Evolutionary conservation across 441 rosid species (phyloP).

Genomic region (Lagerstroemia fauriei): DNA sequence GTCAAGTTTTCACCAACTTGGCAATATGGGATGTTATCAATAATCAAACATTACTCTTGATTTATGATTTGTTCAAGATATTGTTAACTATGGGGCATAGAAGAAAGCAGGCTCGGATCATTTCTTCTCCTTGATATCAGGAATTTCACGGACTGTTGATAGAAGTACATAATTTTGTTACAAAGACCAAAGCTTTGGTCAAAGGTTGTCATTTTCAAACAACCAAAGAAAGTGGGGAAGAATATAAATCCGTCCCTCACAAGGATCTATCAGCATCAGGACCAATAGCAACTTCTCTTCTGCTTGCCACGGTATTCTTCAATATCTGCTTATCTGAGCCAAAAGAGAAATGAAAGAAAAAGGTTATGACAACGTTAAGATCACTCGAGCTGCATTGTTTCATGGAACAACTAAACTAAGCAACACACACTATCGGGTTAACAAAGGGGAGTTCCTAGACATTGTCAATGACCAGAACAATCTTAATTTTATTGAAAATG

Average conservation of each 20-base stretch:
- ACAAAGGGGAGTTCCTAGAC: background rate
- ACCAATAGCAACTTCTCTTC: constrained; percentile 54
- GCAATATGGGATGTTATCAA: too few species aligned
- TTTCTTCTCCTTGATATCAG: background rate
- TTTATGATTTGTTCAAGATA: background rate
- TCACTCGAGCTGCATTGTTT: background rate
- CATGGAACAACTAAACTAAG: background rate
- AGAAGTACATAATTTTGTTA: background rate
- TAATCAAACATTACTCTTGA: background rate
- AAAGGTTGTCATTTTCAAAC: background rate
- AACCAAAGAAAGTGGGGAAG: background rate
- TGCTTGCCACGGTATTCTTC: constrained; percentile 83
- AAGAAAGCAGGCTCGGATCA: background rate
- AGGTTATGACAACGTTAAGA: background rate
- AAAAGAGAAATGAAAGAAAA: background rate
- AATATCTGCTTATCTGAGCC: constrained; percentile 50
- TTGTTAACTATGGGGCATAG: background rate
- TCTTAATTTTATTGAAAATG: background rate
- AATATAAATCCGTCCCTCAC: constrained; percentile 10
- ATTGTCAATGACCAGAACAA: background rate
- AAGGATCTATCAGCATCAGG: constrained; percentile 50
- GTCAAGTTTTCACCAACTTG: too few species aligned
- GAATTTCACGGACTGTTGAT: background rate
- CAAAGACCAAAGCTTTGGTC: background rate
- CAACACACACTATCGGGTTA: background rate